Evolutionary conservation across 108 stramenopile genomes (phyloP).

Genomic region (Mayamaea pseudoterrestris): DNA sequence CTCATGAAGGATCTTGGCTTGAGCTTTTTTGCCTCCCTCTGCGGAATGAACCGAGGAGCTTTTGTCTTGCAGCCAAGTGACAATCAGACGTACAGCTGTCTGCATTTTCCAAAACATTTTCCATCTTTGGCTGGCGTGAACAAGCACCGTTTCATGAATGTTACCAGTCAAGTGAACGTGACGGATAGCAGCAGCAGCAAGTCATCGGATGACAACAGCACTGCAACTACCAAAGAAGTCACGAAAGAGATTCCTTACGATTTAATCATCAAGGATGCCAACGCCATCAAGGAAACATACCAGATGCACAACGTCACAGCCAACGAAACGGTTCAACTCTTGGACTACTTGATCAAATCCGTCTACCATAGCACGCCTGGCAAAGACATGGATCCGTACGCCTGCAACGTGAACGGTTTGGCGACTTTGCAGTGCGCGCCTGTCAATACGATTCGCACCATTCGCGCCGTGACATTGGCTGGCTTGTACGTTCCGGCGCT

Average conservation of each 20-base stretch:
- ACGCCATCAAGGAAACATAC: conserved; percentile 24
- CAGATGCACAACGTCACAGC: conserved; percentile 36
- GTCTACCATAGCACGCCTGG: conserved; percentile 32
- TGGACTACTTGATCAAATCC: conserved; percentile 34
- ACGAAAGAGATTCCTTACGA: too few relatives aligned
- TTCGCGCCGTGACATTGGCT: conserved; percentile 53
- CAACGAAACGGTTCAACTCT: conserved; percentile 26
- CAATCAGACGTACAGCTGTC: conserved; percentile 16
- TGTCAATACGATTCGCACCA: conserved; percentile 9
- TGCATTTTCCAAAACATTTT: conserved; percentile 21
- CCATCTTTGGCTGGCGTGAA: conserved; percentile 17
- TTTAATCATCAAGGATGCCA: conserved; percentile 21
- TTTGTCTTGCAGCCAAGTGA: conserved; percentile 77
- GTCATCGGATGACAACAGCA: background rate
- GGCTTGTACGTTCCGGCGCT: conserved; percentile 42
- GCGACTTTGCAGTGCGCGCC: conserved; percentile 26
- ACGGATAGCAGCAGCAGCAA: background rate
- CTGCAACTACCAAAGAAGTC: too few relatives aligned
- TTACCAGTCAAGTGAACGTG: background rate
- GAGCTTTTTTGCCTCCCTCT: conserved; percentile 63
- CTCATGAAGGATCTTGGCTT: conserved; percentile 55
- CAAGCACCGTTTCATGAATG: too few relatives aligned
- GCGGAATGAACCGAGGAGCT: conserved; percentile 80
- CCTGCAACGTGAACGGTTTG: conserved; percentile 55
- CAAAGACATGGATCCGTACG: conserved; percentile 22